Base-by-base conservation (phyloP, 805 yeast genomes). In the Monosporozyma aquatica region DNA sequence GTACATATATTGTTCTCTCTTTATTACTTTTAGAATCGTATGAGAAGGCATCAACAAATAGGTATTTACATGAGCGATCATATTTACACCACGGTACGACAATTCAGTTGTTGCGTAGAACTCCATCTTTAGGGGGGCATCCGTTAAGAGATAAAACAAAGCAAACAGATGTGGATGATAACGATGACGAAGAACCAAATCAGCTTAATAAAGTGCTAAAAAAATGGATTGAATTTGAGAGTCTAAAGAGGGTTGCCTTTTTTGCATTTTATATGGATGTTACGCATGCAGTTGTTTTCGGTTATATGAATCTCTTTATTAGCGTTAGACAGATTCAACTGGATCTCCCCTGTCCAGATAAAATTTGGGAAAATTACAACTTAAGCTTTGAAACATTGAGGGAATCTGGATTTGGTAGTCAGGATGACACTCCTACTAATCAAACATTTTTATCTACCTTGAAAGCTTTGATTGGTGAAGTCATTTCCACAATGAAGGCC, bases 31-130 rank as follows among this genome's bases (percentile, higher is more conserved):
- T 87, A n/a, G 95, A 86, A 55, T 78, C 80, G 64, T 80, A 77
- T 55, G 95, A 86, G 57, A 83, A 86, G 63, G 72, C 81, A 46
- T 78, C 82, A 50, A 68, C 86, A 0, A 72, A 75, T 36, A 66
- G 95, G 51, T 64, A 66, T 32, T 61, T 83, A 52, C 95, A 86
- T 57, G 95, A 86, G 62, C 63, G 95, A 38, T 83, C 86, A 0
- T 90, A 82, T 59, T 65, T 87, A 17, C 95, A 87, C 56, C 95
- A 86, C 59, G 95, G 92, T 4, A 82, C 95, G 0, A 78, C 89
- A 0, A 78, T 85, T 32, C 95, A 86, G 59, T 63, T 86, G 34
- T 63, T 86, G 39, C 66, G 94, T 50, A 68, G 95, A 51, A 76
- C 86, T 0, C 86, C 94, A 1, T 74, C 82, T 1, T 61, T 86